Conservation (phyloP, 1,284 basidiomycete species). For the Cryptococcus hybrid region DNA sequence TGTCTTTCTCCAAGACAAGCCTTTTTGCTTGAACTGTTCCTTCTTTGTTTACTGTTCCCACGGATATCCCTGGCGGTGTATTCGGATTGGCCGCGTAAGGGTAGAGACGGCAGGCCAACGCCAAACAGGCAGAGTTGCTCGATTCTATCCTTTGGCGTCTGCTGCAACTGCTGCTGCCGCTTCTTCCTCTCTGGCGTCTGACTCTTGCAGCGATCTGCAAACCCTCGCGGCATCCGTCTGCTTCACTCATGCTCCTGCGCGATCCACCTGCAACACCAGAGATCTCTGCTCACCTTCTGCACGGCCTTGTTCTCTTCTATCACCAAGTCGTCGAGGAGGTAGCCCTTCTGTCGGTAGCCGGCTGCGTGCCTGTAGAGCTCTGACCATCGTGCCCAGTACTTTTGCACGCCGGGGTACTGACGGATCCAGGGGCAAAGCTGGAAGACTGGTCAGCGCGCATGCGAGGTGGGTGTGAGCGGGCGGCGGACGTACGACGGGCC, state of each 20-base stretch:
- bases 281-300: conserved; percentile 64
- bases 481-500: conserved; percentile 58
- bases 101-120: too few relatives aligned
- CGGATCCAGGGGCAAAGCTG: conserved; percentile 62
- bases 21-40: neutral
- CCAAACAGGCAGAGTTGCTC: too few relatives aligned
- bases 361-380: conserved; percentile 77
- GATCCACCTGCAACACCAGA: neutral
- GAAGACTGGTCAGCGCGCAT: neutral
- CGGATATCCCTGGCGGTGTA: too few relatives aligned
- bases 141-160: too few relatives aligned
- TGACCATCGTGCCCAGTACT: conserved; percentile 70
- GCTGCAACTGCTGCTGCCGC: too few relatives aligned
- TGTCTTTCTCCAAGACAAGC: neutral
- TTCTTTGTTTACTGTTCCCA: neutral
- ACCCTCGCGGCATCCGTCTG: too few relatives aligned
- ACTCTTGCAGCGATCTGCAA: too few relatives aligned
- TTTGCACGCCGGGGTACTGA: conserved; percentile 55
- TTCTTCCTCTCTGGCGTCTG: too few relatives aligned
- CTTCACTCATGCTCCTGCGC: too few relatives aligned
- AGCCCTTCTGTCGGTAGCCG: conserved; percentile 85
- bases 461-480: neutral
- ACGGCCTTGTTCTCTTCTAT: conserved; percentile 82
- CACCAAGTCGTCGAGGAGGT: conserved; percentile 93
- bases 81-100: too few relatives aligned